Percentiles rank a stretch among this genome's conserved stretches.
Evolutionary conservation across 768 basidiomycete genomes (phyloP).

Genomic region (Mrakia gelida): DNA sequence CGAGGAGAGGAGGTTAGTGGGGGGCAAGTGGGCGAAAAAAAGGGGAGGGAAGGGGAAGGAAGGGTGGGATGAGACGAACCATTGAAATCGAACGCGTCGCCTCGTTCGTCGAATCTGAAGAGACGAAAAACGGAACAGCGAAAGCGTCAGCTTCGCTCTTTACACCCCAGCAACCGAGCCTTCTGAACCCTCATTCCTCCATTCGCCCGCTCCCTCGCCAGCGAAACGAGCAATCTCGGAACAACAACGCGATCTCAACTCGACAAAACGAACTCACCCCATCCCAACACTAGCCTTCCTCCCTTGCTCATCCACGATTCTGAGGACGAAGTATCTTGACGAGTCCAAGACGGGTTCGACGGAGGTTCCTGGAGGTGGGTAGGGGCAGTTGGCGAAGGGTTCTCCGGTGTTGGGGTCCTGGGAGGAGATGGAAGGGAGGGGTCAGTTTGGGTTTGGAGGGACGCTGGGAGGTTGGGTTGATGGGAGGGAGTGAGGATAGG

Average conservation of each 20-base stretch:
- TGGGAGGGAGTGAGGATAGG: not conserved
- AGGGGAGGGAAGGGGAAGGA: constrained; percentile 13
- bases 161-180: constrained; percentile 24
- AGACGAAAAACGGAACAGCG: not conserved
- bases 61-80: constrained; percentile 29
- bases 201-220: no score
- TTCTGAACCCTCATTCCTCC: not conserved
- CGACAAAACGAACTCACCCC: constrained; percentile 72
- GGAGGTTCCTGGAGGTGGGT: constrained; percentile 68
- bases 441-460: not conserved
- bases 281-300: constrained; percentile 89
- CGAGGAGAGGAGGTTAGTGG: not conserved
- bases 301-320: constrained; percentile 75
- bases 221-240: no score
- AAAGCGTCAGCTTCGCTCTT: constrained; percentile 18
- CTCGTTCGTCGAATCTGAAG: constrained; percentile 30
- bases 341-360: constrained; percentile 97
- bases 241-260: constrained; percentile 71
- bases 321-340: constrained; percentile 87
- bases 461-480: not conserved
- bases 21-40: no score
- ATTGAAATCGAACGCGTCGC: constrained; percentile 33
- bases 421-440: not conserved
- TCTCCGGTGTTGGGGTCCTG: constrained; percentile 39
- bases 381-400: constrained; percentile 78